Evolutionary conservation across 305 asterid genomes (phyloP).

Genomic region (Nicotiana rustica): DNA sequence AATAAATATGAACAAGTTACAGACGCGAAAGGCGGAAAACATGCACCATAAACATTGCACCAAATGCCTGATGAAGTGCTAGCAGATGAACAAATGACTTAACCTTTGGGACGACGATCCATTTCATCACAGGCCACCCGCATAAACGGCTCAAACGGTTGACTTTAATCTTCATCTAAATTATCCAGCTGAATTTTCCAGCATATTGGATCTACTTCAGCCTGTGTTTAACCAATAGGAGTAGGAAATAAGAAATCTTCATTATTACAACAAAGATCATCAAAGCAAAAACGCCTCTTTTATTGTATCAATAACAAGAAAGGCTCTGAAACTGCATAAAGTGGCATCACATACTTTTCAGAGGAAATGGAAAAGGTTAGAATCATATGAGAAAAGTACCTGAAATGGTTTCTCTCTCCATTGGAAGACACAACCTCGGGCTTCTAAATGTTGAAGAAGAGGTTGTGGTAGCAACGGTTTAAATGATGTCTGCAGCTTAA

Average conservation of each 20-base stretch:
- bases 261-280: neutral
- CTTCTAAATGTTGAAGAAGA: constrained; percentile 67
- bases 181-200: constrained; percentile 72
- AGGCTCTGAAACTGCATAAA: constrained; percentile 28
- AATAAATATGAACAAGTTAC: neutral
- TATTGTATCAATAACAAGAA: constrained; percentile 13
- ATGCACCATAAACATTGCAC: neutral
- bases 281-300: neutral
- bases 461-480: constrained; percentile 60
- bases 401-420: constrained; percentile 78
- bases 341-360: neutral
- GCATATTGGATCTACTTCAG: constrained; percentile 77
- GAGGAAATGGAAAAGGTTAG: neutral
- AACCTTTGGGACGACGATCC: neutral
- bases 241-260: neutral
- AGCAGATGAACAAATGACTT: neutral
- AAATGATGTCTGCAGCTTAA: constrained; percentile 72
- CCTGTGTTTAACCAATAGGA: constrained; percentile 51
- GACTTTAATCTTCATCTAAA: constrained; percentile 43
- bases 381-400: constrained; percentile 47
- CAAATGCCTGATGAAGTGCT: constrained; percentile 5
- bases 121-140: neutral
- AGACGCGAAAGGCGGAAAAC: neutral
- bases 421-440: constrained; percentile 77
- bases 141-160: neutral